Conservation (phyloP, 2,329 filamentous ascomycete genomes). For the Phialocephala subalpina region DNA sequence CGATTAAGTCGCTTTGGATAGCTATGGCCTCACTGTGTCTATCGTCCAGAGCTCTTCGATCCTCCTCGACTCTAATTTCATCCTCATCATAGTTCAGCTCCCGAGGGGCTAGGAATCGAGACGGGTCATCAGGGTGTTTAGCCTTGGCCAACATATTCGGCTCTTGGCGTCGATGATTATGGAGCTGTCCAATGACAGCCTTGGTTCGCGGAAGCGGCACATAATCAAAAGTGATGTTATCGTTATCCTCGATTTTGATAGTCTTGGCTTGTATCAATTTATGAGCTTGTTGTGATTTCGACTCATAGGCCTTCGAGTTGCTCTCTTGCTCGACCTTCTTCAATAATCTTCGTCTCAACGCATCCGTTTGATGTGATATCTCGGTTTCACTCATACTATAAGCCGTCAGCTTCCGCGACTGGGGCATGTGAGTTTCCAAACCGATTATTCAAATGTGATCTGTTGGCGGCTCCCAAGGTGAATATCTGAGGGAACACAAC, state of each 20-base stretch:
- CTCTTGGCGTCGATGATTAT: background rate
- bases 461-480: no score
- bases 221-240: background rate
- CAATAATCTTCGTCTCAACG: background rate
- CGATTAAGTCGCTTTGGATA: constrained; percentile 77
- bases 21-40: no score
- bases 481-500: no score
- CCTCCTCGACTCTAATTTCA: constrained; percentile 3
- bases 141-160: background rate
- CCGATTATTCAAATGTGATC: no score
- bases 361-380: background rate
- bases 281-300: background rate
- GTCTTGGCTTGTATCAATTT: background rate
- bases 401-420: background rate
- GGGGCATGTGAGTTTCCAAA: background rate
- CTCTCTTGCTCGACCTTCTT: background rate
- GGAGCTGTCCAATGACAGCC: background rate
- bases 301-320: background rate
- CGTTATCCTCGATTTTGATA: background rate
- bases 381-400: background rate
- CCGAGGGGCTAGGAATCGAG: background rate
- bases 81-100: background rate
- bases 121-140: constrained; percentile 3
- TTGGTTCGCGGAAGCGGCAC: background rate
- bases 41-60: background rate